Base-by-base conservation (phyloP, 148 eudicot species). In the Pouteria glomerata region DNA sequence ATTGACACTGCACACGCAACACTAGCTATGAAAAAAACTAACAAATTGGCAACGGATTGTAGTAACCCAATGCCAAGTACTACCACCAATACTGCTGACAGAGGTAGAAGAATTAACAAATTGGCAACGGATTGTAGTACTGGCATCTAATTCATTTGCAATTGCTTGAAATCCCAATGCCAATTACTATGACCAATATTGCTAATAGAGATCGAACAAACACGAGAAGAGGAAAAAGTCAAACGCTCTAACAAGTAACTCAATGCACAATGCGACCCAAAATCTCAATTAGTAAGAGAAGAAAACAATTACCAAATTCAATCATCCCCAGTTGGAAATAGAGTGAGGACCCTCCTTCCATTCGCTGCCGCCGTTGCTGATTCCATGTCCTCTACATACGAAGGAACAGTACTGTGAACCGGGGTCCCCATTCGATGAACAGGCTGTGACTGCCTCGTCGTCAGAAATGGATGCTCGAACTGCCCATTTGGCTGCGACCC, bases 281-380 rank as follows among this genome's bases (percentile, higher is more conserved):
- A 81, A 65, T 45, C 24, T 27, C 24, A 70, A 29, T 34, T n/a
- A 41, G 37, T 8, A 11, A 44, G 7, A 29, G 30, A 67, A 63
- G n/a, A 26, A 14, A 23, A 3, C 15, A 26, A 51, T 52, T 56
- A 41, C 70, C 39, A 57, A 53, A 48, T 61, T 77, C 77, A 92
- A 71, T 89, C 89, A 72, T 89, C 88, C 69, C 90, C 87, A 42
- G 85, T 80, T 44, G 97, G 97, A 82, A 92, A 92, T 35, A 92
- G 77, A 57, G 96, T 92, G 59, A 92, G 92, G 29, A 85, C 87
- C 78, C 83, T 88, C 77, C 87, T 84, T 26, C 84, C 87, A 85
- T 78, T 82, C 1, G 75, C n/a, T n/a, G n/a, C 76, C 10, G 78
- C 76, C 0, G 82, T 75, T 1, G 75, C 86, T 3, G 91, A 85